Conservation (phyloP, 148 eudicot genomes). For the Rhododendron ovatum region DNA sequence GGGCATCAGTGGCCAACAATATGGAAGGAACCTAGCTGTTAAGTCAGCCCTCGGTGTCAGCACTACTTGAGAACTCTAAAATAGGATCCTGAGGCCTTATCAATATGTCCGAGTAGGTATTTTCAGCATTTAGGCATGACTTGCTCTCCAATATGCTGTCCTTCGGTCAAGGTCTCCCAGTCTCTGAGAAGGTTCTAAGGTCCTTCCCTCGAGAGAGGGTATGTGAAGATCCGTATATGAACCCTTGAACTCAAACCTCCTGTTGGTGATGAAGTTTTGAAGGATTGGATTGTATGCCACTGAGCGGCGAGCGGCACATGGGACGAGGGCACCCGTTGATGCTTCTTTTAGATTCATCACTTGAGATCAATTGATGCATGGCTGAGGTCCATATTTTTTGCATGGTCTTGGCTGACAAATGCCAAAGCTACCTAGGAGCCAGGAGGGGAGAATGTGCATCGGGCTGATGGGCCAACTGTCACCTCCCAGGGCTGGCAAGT, state of each 20-base stretch:
- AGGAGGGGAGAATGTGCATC: not conserved
- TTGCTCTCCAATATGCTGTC: not conserved
- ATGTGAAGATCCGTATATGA: not conserved
- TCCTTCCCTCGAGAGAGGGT: not conserved
- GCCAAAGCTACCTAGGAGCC: not conserved
- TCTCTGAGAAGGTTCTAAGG: no score
- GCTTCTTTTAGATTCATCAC: not conserved
- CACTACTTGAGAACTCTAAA: not conserved
- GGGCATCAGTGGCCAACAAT: not conserved
- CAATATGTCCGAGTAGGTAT: not conserved
- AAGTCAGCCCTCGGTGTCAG: not conserved
- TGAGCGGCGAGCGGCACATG: not conserved
- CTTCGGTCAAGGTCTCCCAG: not conserved
- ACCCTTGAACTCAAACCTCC: not conserved
- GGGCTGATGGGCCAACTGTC: not conserved
- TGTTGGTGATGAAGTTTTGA: not conserved
- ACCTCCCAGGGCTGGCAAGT: not conserved
- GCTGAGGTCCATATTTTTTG: not conserved
- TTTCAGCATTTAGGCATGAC: not conserved
- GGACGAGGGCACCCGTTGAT: not conserved
- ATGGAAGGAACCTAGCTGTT: not conserved
- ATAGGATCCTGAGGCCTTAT: not conserved
- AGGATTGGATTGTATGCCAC: not conserved
- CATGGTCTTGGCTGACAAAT: conserved; percentile 11
- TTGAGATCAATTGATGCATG: not conserved